Percentiles rank a stretch among this genome's conserved stretches.
phyloP scores from a whole-genome alignment of 345 rosid species.

The Euphorbia pulcherrima region DNA sequence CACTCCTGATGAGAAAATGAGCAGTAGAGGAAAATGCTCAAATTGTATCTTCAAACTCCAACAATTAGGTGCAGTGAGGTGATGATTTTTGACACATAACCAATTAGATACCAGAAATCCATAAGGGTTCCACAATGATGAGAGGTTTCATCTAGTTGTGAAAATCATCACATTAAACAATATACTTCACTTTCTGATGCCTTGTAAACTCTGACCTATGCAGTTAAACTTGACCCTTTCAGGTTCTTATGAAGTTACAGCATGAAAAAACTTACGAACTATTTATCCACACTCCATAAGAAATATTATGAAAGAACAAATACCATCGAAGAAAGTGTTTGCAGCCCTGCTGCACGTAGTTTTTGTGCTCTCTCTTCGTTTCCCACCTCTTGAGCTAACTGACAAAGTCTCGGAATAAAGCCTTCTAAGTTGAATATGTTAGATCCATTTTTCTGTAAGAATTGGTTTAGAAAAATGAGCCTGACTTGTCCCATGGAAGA shows the following conservation, averaged over 20 bases:
- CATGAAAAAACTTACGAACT: background rate
- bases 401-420: constrained; percentile 81
- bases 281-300: background rate
- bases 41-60: background rate
- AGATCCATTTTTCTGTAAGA: constrained; percentile 82
- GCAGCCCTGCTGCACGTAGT: constrained; percentile 71
- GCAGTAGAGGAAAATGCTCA: background rate
- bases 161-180: background rate
- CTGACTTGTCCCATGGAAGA: constrained; percentile 10
- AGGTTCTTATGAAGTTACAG: background rate
- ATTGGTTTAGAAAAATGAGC: constrained; percentile 24
- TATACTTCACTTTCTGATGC: background rate
- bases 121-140: background rate
- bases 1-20: background rate
- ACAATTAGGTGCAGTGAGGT: background rate
- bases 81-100: background rate
- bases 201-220: background rate
- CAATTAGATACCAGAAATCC: background rate
- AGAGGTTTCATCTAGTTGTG: background rate
- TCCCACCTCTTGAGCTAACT: constrained; percentile 74
- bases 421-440: constrained; percentile 85
- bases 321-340: constrained; percentile 94
- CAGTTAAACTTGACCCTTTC: background rate
- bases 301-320: constrained; percentile 5
- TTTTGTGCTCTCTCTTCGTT: constrained; percentile 55